Conservation (phyloP, 2,329 filamentous ascomycete species). For the Colletotrichum tropicicola region DNA sequence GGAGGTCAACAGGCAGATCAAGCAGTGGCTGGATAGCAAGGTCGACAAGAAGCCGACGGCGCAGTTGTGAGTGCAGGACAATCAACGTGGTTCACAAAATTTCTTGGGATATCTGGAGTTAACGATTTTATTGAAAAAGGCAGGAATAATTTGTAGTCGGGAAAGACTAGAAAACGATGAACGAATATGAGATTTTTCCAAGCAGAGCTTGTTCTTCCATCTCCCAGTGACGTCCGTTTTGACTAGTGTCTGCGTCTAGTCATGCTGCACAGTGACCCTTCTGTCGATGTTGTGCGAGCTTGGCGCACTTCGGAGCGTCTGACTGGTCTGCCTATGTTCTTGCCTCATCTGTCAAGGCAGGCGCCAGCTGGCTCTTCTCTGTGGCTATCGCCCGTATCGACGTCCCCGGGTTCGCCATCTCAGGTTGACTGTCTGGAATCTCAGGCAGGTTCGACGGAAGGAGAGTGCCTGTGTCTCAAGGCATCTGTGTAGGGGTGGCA, state of each 20-base stretch:
- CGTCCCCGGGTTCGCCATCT: neutral
- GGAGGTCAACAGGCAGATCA: constrained; percentile 75
- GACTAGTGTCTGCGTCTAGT: neutral
- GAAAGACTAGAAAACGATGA: neutral
- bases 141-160: constrained; percentile 2
- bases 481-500: neutral
- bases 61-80: constrained; percentile 7
- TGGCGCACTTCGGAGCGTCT: neutral
- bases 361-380: too few relatives aligned
- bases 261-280: too few relatives aligned
- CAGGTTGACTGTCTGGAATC: neutral
- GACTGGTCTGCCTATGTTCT: neutral
- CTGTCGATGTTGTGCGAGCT: neutral
- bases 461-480: neutral
- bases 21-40: constrained; percentile 67
- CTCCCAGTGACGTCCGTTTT: too few relatives aligned
- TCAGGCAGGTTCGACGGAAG: neutral
- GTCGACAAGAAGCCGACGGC: constrained; percentile 21
- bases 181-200: neutral
- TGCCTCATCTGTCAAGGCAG: too few relatives aligned
- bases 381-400: too few relatives aligned
- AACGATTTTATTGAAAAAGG: constrained; percentile 5
- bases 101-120: neutral
- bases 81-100: neutral
- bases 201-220: neutral